Evolutionary conservation across 257 asterid species (phyloP).

Genomic region (Jacaranda mimosifolia): DNA sequence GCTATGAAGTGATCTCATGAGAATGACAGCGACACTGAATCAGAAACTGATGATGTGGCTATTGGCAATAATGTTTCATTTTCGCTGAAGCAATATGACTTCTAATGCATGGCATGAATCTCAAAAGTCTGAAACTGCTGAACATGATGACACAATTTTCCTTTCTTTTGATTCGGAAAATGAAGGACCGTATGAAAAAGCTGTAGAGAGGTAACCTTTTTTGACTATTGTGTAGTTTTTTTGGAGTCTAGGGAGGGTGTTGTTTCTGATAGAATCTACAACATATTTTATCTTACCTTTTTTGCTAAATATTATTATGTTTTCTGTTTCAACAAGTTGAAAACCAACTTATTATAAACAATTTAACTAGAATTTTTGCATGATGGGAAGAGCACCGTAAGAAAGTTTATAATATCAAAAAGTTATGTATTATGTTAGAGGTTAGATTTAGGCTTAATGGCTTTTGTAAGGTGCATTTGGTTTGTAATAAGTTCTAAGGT

Average conservation of each 20-base stretch:
- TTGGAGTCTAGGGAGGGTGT: slow-evolving; percentile 5
- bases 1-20: slow-evolving; percentile 86
- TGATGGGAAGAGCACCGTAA: neutral
- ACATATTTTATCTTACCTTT: neutral
- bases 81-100: slow-evolving; percentile 38
- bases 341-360: slow-evolving; percentile 17
- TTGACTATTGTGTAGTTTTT: slow-evolving; percentile 21
- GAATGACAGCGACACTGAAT: slow-evolving; percentile 83
- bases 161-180: too few species aligned
- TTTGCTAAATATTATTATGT: neutral
- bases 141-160: too few species aligned
- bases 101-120: slow-evolving; percentile 73
- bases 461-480: slow-evolving; percentile 11
- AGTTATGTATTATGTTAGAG: neutral
- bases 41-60: slow-evolving; percentile 84
- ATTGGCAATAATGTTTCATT: slow-evolving; percentile 56
- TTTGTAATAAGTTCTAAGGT: too few species aligned
- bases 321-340: slow-evolving; percentile 16
- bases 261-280: neutral
- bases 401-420: slow-evolving; percentile 22
- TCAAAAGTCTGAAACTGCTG: slow-evolving; percentile 59
- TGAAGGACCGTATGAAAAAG: slow-evolving; percentile 92
- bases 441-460: neutral
- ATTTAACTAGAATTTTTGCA: slow-evolving; percentile 5
- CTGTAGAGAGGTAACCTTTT: slow-evolving; percentile 77